Evolutionary conservation across 768 basidiomycete genomes (phyloP).

Genomic region (Melanogaster broomeanus): DNA sequence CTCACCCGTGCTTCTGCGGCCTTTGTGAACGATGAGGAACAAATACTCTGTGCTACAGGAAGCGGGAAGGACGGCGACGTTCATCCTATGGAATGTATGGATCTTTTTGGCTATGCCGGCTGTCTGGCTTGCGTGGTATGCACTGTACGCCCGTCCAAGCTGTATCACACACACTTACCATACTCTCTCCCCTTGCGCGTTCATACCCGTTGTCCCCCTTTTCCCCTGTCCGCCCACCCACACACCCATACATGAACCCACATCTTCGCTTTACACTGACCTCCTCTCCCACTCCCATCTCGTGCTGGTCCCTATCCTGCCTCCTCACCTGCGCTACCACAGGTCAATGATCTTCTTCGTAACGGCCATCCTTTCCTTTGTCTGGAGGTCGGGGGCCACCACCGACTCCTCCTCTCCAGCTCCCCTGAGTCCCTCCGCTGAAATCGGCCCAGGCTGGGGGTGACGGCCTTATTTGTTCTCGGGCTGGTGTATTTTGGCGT

Average conservation of each 20-base stretch:
- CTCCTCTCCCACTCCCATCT: not conserved
- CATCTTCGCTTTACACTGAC: not conserved
- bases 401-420: slow-evolving; percentile 36
- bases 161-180: not conserved
- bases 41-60: slow-evolving; percentile 50
- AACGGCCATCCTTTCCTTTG: slow-evolving; percentile 60
- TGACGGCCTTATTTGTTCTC: slow-evolving; percentile 54
- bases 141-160: not conserved
- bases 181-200: not conserved
- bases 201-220: too few species aligned
- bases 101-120: slow-evolving; percentile 66
- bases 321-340: not conserved
- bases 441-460: slow-evolving; percentile 54
- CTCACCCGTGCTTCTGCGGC: not conserved
- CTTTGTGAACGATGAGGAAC: not conserved
- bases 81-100: slow-evolving; percentile 68
- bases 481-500: slow-evolving; percentile 64
- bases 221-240: too few species aligned
- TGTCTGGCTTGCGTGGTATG: slow-evolving; percentile 69
- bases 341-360: slow-evolving; percentile 73
- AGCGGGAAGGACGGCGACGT: slow-evolving; percentile 49
- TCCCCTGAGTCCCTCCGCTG: slow-evolving; percentile 39
- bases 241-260: too few species aligned
- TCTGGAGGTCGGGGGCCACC: slow-evolving; percentile 63
- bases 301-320: not conserved